Base-by-base conservation (phyloP, 345 rosid species). In the Stellera chamaejasme region DNA sequence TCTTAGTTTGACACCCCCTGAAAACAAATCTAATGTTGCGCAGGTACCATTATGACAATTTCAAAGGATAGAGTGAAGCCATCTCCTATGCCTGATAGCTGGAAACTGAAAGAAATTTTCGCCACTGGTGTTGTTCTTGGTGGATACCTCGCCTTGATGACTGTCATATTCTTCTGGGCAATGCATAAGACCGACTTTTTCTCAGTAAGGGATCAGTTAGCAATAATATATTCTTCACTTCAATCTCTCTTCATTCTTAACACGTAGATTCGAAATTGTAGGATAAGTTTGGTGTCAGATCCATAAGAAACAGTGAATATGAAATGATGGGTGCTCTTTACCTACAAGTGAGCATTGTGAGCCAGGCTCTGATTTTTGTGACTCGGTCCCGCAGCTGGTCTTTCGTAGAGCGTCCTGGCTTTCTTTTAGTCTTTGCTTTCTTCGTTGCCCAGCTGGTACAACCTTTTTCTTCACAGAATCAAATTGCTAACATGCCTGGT, bases 371-470 rank as follows among this genome's bases (percentile, higher is more conserved):
- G 43, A 89, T 89, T 49, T 89, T 89, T 48, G 95, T 89, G 43
- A 89, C 97, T 11, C 62, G 97, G 55, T 89, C 97, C 1, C 79
- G 95, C 65, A 71, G 95, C 82, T 89, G 89, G 89, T 89, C 95
- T 41, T 89, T 6, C 27, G 0, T 56, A 2, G 97, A 89, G 72
- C 77, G 97, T 23, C 97, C 97, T 45, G 97, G 97, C 44, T 4
- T 68, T 27, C 45, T 70, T 4, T 69, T 89, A 45, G n/a, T 89
- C 14, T 0, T 13, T 6, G 97, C 97, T 14, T 89, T 89, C 62
- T 0, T 62, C 5, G 2, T 58, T 11, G 97, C 97, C 39, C 95
- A 89, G 69, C 45, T 60, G 77, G 95, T 88, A 77, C 19, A 66
- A 7, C 39, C 39, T 32, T 32, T 4, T 26, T 39, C 12, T 1